These are phyloP conservation scores for Rhizomucor miehei DNA, from an alignment of 371 early-diverging fungal species.

Conservation along the genomic window DNA sequence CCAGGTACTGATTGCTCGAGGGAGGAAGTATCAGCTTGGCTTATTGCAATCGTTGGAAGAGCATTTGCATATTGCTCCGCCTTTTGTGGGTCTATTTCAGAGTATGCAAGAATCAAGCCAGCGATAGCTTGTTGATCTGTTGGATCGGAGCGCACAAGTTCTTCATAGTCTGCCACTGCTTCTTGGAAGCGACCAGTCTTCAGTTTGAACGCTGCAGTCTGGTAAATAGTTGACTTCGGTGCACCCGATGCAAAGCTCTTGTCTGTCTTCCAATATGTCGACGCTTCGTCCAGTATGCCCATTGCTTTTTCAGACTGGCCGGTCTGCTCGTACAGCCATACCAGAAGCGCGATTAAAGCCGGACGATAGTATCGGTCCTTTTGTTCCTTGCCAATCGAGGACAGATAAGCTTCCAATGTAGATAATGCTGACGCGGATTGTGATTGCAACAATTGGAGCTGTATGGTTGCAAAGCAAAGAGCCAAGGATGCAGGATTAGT, in stretches of 20 bases:
- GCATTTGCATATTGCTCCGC: conserved; percentile 70
- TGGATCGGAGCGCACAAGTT: conserved; percentile 67
- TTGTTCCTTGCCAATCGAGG: conserved; percentile 23
- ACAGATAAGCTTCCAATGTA: conserved; percentile 49
- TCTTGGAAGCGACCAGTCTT: conserved; percentile 55
- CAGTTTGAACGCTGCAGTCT: conserved; percentile 71
- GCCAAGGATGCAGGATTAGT: conserved; percentile 50
- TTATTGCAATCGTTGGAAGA: conserved; percentile 47
- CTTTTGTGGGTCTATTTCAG: conserved; percentile 60
- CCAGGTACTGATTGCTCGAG: conserved; percentile 62
- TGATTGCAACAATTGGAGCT: conserved; percentile 55
- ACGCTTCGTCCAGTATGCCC: conserved; percentile 54
- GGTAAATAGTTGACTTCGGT: conserved; percentile 53
- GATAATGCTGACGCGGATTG: conserved; percentile 51
- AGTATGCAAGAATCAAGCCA: conserved; percentile 66
- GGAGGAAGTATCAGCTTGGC: conserved; percentile 47
- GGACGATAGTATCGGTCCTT: conserved; percentile 44
- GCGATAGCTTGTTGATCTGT: conserved; percentile 65
- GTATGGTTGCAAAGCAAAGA: conserved; percentile 64
- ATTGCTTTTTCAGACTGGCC: conserved; percentile 61
- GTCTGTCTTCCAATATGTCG: conserved; percentile 54
- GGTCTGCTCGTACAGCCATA: conserved; percentile 70
- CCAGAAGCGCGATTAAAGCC: conserved; percentile 63
- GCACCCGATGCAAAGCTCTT: conserved; percentile 13
- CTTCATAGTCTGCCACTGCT: conserved; percentile 70